Percentiles rank a stretch among this genome's conserved stretches.
These are phyloP conservation scores for Magnaporthales sp. DNA, from an alignment of 2,329 filamentous ascomycete species.

Conservation along the genomic window DNA sequence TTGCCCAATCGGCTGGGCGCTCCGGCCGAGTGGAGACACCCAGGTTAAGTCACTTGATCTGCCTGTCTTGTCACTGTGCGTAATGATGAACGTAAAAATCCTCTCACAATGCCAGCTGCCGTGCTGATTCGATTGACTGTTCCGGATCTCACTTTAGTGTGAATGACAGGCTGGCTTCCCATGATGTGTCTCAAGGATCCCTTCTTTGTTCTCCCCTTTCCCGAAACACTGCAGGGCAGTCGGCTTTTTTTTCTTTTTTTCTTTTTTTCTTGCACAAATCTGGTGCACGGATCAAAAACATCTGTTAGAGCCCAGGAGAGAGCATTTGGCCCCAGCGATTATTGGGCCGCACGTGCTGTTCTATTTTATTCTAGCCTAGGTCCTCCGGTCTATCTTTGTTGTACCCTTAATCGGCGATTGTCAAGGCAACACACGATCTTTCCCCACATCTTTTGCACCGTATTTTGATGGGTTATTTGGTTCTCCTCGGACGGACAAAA, in stretches of 20 bases:
- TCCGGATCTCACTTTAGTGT: not conserved
- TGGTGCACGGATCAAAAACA: not conserved
- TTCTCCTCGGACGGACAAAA: not conserved
- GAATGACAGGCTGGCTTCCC: not conserved
- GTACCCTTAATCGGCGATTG: not conserved
- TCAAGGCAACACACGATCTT: not conserved
- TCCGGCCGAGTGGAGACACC: not conserved
- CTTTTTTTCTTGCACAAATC: not conserved
- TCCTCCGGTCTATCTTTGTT: not conserved
- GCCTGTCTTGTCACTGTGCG: not conserved
- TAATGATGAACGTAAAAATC: not conserved
- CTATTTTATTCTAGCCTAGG: not conserved
- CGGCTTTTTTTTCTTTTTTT: not conserved
- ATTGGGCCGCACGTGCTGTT: not conserved
- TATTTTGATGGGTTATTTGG: not conserved
- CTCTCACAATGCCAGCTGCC: not conserved
- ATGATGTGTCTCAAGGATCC: not conserved
- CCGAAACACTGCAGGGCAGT: not conserved
- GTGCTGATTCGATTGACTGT: not conserved
- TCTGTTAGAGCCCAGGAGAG: not conserved
- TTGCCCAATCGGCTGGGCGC: slow-evolving; percentile 1
- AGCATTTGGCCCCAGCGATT: not conserved
- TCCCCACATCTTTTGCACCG: not conserved
- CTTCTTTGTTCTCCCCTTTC: not conserved
- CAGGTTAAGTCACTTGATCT: slow-evolving; percentile 3